Evolutionary conservation across 805 yeast genomes (phyloP).

Genomic region (Ogataea trehaloabstinens): DNA sequence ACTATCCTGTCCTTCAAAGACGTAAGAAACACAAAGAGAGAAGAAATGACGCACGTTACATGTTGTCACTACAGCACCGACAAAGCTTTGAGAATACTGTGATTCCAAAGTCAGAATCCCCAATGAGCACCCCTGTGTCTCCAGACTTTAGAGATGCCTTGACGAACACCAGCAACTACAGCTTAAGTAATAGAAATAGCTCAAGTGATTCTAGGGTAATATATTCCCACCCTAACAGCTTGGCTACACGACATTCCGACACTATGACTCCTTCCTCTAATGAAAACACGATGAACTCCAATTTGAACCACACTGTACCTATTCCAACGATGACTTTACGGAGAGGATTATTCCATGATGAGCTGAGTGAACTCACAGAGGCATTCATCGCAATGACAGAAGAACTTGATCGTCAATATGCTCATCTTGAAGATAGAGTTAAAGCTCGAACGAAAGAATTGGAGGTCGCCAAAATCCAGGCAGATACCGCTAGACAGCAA

Average conservation of each 20-base stretch:
- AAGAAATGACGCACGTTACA: not conserved
- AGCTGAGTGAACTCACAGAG: constrained; percentile 80
- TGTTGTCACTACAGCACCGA: not conserved
- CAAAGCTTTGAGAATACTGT: not conserved
- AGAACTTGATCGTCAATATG: constrained; percentile 80
- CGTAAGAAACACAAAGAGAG: not conserved
- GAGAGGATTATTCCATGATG: constrained; percentile 64
- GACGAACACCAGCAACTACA: too few relatives aligned
- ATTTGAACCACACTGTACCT: constrained; percentile 8
- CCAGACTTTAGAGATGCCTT: not conserved
- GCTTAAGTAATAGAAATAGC: not conserved
- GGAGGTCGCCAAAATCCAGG: constrained; percentile 83
- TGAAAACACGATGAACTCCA: constrained; percentile 4
- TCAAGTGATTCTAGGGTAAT: not conserved
- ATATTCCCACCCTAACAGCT: constrained; percentile 4
- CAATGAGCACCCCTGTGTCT: not conserved
- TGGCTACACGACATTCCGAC: constrained; percentile 9
- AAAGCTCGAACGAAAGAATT: constrained; percentile 81
- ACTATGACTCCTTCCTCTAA: constrained; percentile 9
- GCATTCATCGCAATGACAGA: constrained; percentile 91
- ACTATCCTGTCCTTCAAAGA: not conserved
- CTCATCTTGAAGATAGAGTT: constrained; percentile 85
- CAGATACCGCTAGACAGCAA: constrained; percentile 40
- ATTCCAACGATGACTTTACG: constrained; percentile 26
- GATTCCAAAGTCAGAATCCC: not conserved